Evolutionary conservation across 164 flowering plant genomes (phyloP).

Genomic region (Chloranthus sessilifolius): DNA sequence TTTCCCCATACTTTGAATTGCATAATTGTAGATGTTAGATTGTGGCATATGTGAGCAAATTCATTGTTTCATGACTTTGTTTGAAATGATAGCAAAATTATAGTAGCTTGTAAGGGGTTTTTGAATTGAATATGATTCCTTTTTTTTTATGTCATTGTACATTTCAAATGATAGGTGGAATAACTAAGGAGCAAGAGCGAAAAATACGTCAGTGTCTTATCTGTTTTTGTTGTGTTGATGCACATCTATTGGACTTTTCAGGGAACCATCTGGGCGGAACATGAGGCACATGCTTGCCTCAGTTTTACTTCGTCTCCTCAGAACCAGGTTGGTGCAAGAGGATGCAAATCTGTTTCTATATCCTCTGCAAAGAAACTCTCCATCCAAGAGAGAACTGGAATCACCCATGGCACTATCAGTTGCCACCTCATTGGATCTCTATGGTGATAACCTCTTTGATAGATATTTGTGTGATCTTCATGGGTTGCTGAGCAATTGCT

Average conservation of each 20-base stretch:
- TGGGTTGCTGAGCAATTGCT: constrained; percentile 71
- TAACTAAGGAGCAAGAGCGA: too few relatives aligned
- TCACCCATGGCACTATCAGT: constrained; percentile 28
- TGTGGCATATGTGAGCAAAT: too few relatives aligned
- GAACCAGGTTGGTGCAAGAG: constrained; percentile 79
- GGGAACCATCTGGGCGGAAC: constrained; percentile 74
- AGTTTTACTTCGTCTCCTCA: constrained; percentile 83
- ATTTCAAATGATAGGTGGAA: too few relatives aligned
- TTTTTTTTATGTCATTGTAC: too few relatives aligned
- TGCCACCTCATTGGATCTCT: constrained; percentile 31
- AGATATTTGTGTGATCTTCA: constrained; percentile 68
- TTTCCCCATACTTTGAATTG: too few relatives aligned
- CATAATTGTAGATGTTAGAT: too few relatives aligned
- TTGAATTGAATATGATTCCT: too few relatives aligned
- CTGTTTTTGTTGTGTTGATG: neutral
- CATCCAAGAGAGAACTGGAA: constrained; percentile 40
- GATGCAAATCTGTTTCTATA: constrained; percentile 45
- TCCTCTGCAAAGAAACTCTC: constrained; percentile 22
- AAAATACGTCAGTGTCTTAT: too few relatives aligned
- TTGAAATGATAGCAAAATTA: too few relatives aligned
- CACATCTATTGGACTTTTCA: constrained; percentile 25
- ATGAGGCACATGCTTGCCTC: constrained; percentile 83
- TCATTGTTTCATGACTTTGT: too few relatives aligned
- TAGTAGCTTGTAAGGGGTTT: too few relatives aligned
- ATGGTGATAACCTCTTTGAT: constrained; percentile 70